Evolutionary conservation across 164 flowering plant genomes (phyloP).

Genomic region (Macadamia integrifolia): DNA sequence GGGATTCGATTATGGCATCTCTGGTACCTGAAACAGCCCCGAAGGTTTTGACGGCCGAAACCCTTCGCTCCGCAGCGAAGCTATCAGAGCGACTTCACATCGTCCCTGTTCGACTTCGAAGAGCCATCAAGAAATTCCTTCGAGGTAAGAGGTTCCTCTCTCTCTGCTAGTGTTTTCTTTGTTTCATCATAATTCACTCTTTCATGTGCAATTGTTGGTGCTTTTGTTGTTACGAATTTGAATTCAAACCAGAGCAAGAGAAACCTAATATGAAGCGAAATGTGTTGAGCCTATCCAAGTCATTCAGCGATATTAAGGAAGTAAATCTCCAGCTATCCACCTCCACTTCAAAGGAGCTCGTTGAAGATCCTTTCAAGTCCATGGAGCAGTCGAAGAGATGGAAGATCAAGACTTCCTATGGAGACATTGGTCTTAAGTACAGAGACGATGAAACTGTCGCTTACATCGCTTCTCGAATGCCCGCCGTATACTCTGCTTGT

Average conservation of each 20-base stretch:
- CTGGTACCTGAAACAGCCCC: conserved; percentile 44
- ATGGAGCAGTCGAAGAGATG: conserved; percentile 57
- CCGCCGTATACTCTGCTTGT: conserved; percentile 90
- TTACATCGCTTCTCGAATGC: conserved; percentile 97
- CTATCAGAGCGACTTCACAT: conserved; percentile 56
- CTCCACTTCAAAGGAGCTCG: conserved; percentile 57
- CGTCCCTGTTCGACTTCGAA: conserved; percentile 75
- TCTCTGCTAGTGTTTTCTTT: neutral
- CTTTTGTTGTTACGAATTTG: neutral
- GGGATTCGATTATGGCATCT: conserved; percentile 40
- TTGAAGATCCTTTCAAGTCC: conserved; percentile 67
- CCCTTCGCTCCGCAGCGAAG: conserved; percentile 67
- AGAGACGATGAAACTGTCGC: conserved; percentile 71
- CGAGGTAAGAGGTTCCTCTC: conserved; percentile 34
- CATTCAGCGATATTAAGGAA: conserved; percentile 62
- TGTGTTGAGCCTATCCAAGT: conserved; percentile 65
- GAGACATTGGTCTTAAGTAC: conserved; percentile 78
- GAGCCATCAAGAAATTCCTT: conserved; percentile 72
- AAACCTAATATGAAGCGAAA: conserved; percentile 66
- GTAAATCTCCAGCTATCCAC: conserved; percentile 40
- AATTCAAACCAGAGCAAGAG: conserved; percentile 52
- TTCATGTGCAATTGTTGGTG: neutral
- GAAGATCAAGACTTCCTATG: conserved; percentile 76
- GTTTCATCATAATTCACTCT: neutral
- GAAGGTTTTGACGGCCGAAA: conserved; percentile 64